Base-by-base conservation (phyloP, 164 flowering plant species). In the Cinnamomum chago region DNA sequence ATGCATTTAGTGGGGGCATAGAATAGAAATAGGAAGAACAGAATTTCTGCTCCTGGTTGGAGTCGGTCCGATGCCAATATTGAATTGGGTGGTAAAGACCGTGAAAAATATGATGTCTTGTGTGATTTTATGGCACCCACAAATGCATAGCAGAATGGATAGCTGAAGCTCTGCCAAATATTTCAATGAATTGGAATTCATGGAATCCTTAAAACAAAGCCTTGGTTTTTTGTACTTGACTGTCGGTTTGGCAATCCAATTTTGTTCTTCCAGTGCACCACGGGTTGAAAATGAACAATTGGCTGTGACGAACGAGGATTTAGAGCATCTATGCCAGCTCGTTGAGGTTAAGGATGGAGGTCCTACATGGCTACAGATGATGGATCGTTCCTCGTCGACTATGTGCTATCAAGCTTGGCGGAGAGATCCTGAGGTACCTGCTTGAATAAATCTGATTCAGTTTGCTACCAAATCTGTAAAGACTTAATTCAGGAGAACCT, bases 351-450 rank as follows among this genome's bases (percentile, higher is more conserved):
- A 76, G 72, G 98, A 92, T 79, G 97, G 92, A 22, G 98, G 98
- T 65, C 94, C 92, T 18, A 68, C 89, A 30, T 94, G 98, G 98
- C 85, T 81, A 55, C 85, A 79, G 4, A 86, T 92, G 95, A 90
- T 94, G 97, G 90, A 92, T 52, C 85, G 85, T 17, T 84, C 95
- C 24, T 82, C 88, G 0, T 76, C 90, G 0, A 87, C 62, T 65
- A 86, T 94, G 97, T 83, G 81, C 76, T 94, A 86, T 82, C 89
- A 90, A 83, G 97, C 96, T 71, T 94, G 95, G 96, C 72, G 89
- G 66, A 86, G 98, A 80, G 94, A 94, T 76, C 85, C 86, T 3
- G 79, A 82, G 89, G 97, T 91, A 81, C 2, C 72, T 0, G 62
- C 73, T 67, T 62, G 17, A 25, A 64, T 64, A 64, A 64, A 10